Percentiles rank a stretch among this genome's conserved stretches.
Conservation (phyloP, 495 filamentous ascomycete genomes). For the Immersiella caudata region DNA sequence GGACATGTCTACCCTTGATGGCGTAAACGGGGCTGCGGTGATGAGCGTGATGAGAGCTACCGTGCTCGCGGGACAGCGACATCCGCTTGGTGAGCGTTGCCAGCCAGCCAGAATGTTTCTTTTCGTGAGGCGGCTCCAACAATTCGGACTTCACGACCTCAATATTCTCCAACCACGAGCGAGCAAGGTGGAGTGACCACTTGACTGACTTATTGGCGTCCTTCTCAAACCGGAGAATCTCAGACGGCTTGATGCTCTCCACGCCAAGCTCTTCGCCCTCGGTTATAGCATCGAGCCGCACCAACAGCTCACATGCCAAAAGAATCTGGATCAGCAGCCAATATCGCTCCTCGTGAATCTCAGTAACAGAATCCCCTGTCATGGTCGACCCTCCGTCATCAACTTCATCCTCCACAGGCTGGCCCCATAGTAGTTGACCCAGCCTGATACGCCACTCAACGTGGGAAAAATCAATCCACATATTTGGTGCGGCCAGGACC, state of each 20-base stretch:
- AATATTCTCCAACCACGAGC: slow-evolving; percentile 77
- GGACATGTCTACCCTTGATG: slow-evolving; percentile 49
- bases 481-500: slow-evolving; percentile 55
- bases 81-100: slow-evolving; percentile 56
- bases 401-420: slow-evolving; percentile 56
- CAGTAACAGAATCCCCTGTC: slow-evolving; percentile 45
- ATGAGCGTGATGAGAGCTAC: slow-evolving; percentile 28
- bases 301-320: slow-evolving; percentile 73
- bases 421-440: slow-evolving; percentile 81
- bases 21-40: slow-evolving; percentile 43
- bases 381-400: slow-evolving; percentile 46
- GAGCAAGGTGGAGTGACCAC: slow-evolving; percentile 79
- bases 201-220: slow-evolving; percentile 68
- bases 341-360: slow-evolving; percentile 60
- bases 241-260: slow-evolving; percentile 56
- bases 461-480: slow-evolving; percentile 78
- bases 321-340: slow-evolving; percentile 81
- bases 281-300: slow-evolving; percentile 73
- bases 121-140: slow-evolving; percentile 33
- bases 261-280: slow-evolving; percentile 56
- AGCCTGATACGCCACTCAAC: slow-evolving; percentile 79
- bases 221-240: slow-evolving; percentile 65
- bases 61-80: slow-evolving; percentile 45
- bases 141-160: slow-evolving; percentile 50
- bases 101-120: slow-evolving; percentile 52